Evolutionary conservation across 2,329 filamentous ascomycete species (phyloP).

Genomic region (Calonectria multiphialidica): DNA sequence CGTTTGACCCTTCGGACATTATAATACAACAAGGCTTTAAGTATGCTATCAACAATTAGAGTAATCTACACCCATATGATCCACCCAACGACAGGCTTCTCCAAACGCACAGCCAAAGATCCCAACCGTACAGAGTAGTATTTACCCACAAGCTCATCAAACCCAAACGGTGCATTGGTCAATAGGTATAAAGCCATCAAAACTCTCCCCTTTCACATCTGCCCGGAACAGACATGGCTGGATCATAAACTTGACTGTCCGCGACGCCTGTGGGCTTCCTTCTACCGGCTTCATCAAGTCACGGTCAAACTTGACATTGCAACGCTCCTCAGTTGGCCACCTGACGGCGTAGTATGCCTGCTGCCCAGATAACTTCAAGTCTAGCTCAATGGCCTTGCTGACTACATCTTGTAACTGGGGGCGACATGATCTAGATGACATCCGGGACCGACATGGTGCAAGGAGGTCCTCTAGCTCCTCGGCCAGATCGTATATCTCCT

Average conservation of each 20-base stretch:
- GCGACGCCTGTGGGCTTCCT: neutral
- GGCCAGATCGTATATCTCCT: neutral
- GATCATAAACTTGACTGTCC: neutral
- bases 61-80: no score
- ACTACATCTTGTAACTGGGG: neutral
- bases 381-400: neutral
- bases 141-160: neutral
- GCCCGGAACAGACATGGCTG: neutral
- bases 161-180: neutral
- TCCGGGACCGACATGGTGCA: neutral
- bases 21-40: no score
- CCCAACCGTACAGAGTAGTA: neutral
- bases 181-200: neutral
- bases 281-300: neutral
- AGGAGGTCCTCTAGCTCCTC: neutral
- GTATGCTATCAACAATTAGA: no score
- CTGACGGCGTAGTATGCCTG: neutral
- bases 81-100: neutral
- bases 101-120: neutral
- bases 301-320: neutral
- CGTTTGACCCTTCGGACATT: no score
- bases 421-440: neutral
- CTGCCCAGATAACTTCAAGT: conserved; percentile 6
- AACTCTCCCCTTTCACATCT: neutral
- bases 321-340: neutral